Conservation (phyloP, 2,329 filamentous ascomycete species). For the Domatiomyces globalis region DNA sequence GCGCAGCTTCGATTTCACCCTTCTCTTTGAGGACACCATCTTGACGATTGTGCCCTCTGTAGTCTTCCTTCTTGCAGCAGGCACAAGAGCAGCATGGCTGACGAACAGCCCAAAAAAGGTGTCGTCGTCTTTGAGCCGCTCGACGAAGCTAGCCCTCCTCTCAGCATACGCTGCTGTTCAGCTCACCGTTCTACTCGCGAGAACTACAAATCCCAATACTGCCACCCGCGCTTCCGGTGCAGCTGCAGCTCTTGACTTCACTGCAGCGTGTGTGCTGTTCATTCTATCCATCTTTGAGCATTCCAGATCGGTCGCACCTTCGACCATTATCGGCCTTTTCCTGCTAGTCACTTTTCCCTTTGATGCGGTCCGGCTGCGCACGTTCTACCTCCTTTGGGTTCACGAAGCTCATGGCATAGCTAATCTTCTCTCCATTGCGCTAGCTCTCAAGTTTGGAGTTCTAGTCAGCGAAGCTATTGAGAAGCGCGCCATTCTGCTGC, state of each 20-base stretch:
- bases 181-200: slow-evolving; percentile 24
- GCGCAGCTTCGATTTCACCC: slow-evolving; percentile 30
- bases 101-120: slow-evolving; percentile 16
- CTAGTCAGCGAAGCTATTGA: slow-evolving; percentile 32
- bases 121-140: slow-evolving; percentile 8
- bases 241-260: slow-evolving; percentile 10
- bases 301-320: slow-evolving; percentile 20
- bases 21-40: slow-evolving; percentile 33
- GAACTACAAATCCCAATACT: slow-evolving; percentile 9
- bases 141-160: slow-evolving; percentile 13
- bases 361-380: slow-evolving; percentile 30
- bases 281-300: slow-evolving; percentile 20
- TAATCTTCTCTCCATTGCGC: slow-evolving; percentile 24
- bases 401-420: slow-evolving; percentile 24
- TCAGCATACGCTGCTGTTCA: slow-evolving; percentile 23
- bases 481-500: slow-evolving; percentile 30
- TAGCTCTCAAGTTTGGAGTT: slow-evolving; percentile 31
- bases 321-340: slow-evolving; percentile 25
- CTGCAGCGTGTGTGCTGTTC: slow-evolving; percentile 13
- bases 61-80: slow-evolving; percentile 24
- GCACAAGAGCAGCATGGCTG: slow-evolving; percentile 25
- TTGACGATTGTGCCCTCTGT: slow-evolving; percentile 25
- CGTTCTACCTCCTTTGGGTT: slow-evolving; percentile 13
- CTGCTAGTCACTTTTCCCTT: slow-evolving; percentile 29
- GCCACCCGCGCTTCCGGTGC: slow-evolving; percentile 9